Base-by-base conservation (phyloP, 805 yeast species). In the Yarrowia sp. region DNA sequence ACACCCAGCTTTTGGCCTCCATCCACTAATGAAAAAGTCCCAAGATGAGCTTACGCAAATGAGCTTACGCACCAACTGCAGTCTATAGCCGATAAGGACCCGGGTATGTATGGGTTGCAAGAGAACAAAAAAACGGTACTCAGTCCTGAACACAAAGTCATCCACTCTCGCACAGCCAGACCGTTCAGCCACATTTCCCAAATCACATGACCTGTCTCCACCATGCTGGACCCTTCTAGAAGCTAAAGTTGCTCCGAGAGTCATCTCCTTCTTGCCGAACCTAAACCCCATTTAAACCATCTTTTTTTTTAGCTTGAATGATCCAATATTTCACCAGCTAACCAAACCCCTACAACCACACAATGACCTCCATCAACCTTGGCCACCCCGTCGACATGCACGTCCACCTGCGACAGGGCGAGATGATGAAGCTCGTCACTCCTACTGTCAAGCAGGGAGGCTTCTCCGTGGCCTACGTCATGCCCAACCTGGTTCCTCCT, bases 401-500 rank as follows among this genome's bases (percentile, higher is more conserved):
- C 73, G 98, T 95, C 58, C 99, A 95, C 74, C 83, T 95, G 38
- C 89, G 99, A 72, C 97, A 93, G 67, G 98, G 96, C 1, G 80
- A 82, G 7, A 92, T 95, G 98, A 91, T 92, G 88, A 88, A 89
- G 70, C 82, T 90, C 38, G 90, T 92, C 43, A 83, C 97, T 0
- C 99, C 99, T 8, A 88, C 96, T 0, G 89, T 95, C 17, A 83
- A 86, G 70, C 84, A 86, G 67, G 99, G 99, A 54, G 99, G 99
- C 68, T 81, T 89, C 14, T 88, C 96, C 4, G 86, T 92, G 54
- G 96, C 96, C 1, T 95, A 91, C 73, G 84, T 95, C 67, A 95
- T 95, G 99, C 99, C 99, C 36, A 95, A 95, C 76, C 78, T 95
- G 68, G 90, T 85, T 26, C 99, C 99, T 7, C 99, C 99, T 32